Evolutionary conservation across 2,329 filamentous ascomycete genomes (phyloP).

Genomic region (Pyricularia sp.): DNA sequence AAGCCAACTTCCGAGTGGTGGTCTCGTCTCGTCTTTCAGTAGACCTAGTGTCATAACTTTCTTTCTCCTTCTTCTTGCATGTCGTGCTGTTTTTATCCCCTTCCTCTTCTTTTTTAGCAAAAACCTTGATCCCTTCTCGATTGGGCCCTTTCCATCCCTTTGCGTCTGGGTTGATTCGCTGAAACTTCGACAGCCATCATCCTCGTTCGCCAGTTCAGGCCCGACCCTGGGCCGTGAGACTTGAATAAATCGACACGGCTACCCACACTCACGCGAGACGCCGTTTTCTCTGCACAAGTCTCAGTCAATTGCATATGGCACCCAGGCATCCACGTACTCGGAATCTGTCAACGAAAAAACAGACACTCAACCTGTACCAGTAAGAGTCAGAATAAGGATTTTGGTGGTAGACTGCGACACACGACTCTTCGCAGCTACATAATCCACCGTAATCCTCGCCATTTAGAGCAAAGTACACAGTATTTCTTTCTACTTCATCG

Average conservation of each 20-base stretch:
- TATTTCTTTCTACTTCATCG: background rate
- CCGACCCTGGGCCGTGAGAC: slow-evolving; percentile 1
- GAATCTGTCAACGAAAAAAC: background rate
- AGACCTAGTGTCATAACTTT: background rate
- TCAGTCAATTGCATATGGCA: background rate
- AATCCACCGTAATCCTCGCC: background rate
- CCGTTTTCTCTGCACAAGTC: slow-evolving; percentile 10
- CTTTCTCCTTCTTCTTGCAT: background rate
- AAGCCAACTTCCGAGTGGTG: background rate
- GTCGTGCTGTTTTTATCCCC: background rate
- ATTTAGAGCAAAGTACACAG: background rate
- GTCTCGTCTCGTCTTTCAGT: background rate
- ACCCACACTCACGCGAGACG: slow-evolving; percentile 2
- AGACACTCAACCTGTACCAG: background rate
- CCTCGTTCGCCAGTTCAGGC: background rate
- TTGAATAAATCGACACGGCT: slow-evolving; percentile 1
- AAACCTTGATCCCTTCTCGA: background rate
- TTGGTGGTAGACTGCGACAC: background rate
- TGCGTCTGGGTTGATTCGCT: background rate
- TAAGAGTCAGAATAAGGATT: background rate
- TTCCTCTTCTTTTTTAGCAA: background rate
- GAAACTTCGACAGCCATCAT: background rate
- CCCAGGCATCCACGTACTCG: background rate
- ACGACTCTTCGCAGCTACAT: background rate
- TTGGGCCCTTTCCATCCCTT: background rate